A percentile compares a stretch with the other conserved stretches of the same genome.
Conservation (phyloP, 2,329 filamentous ascomycete species). For the Nothomitra cinnamomea region DNA sequence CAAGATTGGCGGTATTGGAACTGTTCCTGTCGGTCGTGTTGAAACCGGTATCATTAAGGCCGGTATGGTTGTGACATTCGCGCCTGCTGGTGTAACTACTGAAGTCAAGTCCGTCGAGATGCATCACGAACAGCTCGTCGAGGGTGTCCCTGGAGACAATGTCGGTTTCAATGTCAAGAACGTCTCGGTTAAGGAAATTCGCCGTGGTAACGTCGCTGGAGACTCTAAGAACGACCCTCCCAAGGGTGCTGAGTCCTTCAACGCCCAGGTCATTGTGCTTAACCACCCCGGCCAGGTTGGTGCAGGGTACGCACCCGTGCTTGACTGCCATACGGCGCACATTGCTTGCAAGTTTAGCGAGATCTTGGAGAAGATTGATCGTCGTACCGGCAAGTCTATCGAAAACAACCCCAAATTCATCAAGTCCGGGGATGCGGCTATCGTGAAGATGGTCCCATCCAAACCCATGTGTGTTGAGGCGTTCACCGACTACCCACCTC, state of each 20-base stretch:
- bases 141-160: slow-evolving; percentile 98
- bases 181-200: slow-evolving; percentile 99
- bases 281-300: slow-evolving; percentile 99
- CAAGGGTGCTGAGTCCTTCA: slow-evolving; percentile 78
- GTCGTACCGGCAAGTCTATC: slow-evolving; percentile 96
- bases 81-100: slow-evolving; percentile 96
- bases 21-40: slow-evolving; percentile 99
- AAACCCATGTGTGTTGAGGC: slow-evolving; percentile 99
- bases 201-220: slow-evolving; percentile 98
- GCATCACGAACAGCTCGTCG: slow-evolving; percentile 96
- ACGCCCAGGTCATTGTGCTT: slow-evolving; percentile 98
- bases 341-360: slow-evolving; percentile 99
- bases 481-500: slow-evolving; percentile 98
- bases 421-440: slow-evolving; percentile 99
- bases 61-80: slow-evolving; percentile 92
- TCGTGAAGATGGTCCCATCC: slow-evolving; percentile 99
- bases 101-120: slow-evolving; percentile 99
- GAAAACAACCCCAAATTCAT: slow-evolving; percentile 95
- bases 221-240: slow-evolving; percentile 99
- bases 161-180: slow-evolving; percentile 99
- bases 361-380: slow-evolving; percentile 99
- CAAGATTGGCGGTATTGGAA: slow-evolving; percentile 99
- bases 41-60: slow-evolving; percentile 94
- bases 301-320: slow-evolving; percentile 96
- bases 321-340: slow-evolving; percentile 99